Percentiles rank a stretch among this genome's conserved stretches.
Conservation (phyloP, 345 rosid genomes). For the Populus deltoides region DNA sequence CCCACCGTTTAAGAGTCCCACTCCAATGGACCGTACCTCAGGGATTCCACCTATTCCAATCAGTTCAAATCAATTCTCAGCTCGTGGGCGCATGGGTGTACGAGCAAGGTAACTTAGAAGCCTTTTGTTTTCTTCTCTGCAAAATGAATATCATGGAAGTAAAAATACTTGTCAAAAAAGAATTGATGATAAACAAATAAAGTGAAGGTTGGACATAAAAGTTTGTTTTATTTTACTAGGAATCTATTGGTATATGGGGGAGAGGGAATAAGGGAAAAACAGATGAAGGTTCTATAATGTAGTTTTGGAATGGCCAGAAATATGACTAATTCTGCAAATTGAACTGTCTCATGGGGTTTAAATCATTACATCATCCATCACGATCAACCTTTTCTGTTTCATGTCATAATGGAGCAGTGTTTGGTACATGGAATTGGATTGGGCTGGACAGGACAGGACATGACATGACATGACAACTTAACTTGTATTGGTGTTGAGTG, state of each 20-base stretch:
- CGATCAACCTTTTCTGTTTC: too few species aligned
- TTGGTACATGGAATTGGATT: too few species aligned
- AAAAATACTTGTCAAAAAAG: not conserved
- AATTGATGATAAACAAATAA: not conserved
- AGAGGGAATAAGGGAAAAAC: not conserved
- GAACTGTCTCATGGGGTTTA: not conserved
- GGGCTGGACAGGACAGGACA: too few species aligned
- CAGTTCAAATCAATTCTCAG: conserved; percentile 77
- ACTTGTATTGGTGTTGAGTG: too few species aligned
- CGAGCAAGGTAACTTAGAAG: conserved; percentile 63
- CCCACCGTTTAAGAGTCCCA: conserved; percentile 43
- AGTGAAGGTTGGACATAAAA: not conserved
- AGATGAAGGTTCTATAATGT: not conserved
- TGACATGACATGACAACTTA: too few species aligned
- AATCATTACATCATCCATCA: too few species aligned
- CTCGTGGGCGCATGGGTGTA: conserved; percentile 85
- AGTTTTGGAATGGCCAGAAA: not conserved
- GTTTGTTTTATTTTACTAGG: not conserved
- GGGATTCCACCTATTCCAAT: conserved; percentile 86
- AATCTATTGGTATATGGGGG: not conserved
- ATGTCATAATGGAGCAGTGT: too few species aligned
- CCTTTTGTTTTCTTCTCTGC: not conserved
- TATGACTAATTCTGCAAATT: not conserved
- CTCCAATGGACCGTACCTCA: conserved; percentile 46
- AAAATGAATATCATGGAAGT: not conserved